Base-by-base conservation (phyloP, 495 filamentous ascomycete genomes). In the Lasiosphaeris hirsuta region DNA sequence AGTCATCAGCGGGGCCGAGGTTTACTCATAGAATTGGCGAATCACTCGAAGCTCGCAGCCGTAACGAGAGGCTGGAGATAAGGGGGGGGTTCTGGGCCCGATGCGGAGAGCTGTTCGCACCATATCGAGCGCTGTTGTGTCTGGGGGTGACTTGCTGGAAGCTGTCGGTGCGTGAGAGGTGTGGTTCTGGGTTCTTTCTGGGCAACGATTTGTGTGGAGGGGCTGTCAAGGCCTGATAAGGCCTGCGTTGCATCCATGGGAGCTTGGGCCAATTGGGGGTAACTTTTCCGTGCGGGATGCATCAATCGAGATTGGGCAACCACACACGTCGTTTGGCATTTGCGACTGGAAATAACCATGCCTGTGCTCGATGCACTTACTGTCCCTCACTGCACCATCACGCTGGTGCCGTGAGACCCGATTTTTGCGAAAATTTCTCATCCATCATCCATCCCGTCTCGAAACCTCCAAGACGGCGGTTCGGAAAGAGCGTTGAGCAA, bases 221-320 rank as follows among this genome's bases (percentile, higher is more conserved):
- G 23, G 23, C 23, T 30, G 23, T 30, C 23, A 30, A 30, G 42
- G 38, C 38, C 10, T 51, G 49, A 51, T 51, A 51, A 51, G 49
- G 33, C 18, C 43, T 45, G 43, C 39, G 49, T 18, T 37, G 40
- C 52, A 52, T 37, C 30, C 52, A 52, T 36, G 45, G 50, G 36
- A 62, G 55, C 55, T 58, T 58, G 55, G 55, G 55, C 56, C 50
- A 58, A 45, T 62, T 62, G 60, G 60, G 50, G 56, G 55, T 34
- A 41, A 23, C 42, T 54, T 48, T 49, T 57, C 59, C 59, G 59
- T 54, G 49, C 23, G 54, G 58, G 53, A 61, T 56, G 53, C 10
- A 5, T n/a, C 10, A 41, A 49, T 52, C 17, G 40, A 42, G 52
- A 46, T 55, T 55, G 41, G 15, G 33, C 37, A 45, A 45, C 40